Evolutionary conservation across 2,329 filamentous ascomycete genomes (phyloP).

Genomic region (Arthroderma sp.): DNA sequence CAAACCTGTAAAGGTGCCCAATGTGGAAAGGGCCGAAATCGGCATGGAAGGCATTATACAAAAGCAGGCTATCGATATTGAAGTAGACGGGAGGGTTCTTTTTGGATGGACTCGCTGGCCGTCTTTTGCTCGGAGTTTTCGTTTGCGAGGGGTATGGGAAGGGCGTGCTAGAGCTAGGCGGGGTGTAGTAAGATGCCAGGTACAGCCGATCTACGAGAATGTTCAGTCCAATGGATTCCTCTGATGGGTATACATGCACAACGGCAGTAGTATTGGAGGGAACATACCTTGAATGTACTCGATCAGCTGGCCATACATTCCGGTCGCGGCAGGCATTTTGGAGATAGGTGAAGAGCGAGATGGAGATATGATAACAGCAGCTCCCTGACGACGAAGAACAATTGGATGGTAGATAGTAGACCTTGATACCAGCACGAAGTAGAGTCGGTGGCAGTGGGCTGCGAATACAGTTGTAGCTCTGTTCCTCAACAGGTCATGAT

Average conservation of each 20-base stretch:
- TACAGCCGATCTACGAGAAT: constrained; percentile 61
- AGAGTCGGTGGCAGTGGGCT: no score
- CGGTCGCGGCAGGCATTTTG: constrained; percentile 37
- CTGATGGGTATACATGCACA: no score
- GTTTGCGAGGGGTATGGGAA: constrained; percentile 59
- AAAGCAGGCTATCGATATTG: constrained; percentile 76
- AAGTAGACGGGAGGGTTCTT: constrained; percentile 70
- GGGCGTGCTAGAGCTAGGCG: constrained; percentile 66
- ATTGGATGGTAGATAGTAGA: no score
- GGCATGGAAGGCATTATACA: constrained; percentile 97
- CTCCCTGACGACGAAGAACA: not conserved
- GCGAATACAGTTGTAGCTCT: no score
- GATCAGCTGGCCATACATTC: constrained; percentile 75
- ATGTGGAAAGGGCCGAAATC: constrained; percentile 97
- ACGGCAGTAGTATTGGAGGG: no score
- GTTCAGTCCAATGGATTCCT: no score
- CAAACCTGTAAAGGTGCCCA: constrained; percentile 91
- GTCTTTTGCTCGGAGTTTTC: constrained; percentile 63
- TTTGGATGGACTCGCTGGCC: constrained; percentile 41
- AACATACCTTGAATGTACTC: constrained; percentile 89
- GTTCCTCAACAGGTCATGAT: no score
- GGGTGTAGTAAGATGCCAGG: constrained; percentile 76
- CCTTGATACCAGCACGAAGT: no score
- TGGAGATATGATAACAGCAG: constrained; percentile 3
- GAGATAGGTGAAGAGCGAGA: not conserved